phyloP scores from a whole-genome alignment of 2,329 filamentous ascomycete genomes.

The Graphilbum ipis-grandicollis region DNA sequence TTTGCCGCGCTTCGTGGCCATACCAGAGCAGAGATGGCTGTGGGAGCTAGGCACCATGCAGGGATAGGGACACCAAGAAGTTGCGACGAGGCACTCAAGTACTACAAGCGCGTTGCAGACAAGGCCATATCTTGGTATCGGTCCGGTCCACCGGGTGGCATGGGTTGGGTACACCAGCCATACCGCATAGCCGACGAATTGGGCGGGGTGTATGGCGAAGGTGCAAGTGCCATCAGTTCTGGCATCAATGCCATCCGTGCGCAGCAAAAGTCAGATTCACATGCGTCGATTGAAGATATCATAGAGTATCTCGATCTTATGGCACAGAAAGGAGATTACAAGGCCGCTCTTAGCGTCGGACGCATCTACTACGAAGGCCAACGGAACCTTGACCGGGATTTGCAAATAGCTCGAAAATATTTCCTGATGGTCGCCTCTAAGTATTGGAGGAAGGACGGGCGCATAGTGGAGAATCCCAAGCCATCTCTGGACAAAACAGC shows the following conservation, averaged over 20 bases:
- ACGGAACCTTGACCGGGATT: constrained; percentile 54
- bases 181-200: constrained; percentile 80
- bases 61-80: constrained; percentile 75
- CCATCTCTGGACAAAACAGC: constrained; percentile 60
- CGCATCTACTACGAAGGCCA: constrained; percentile 81
- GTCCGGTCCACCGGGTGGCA: constrained; percentile 79
- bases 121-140: constrained; percentile 80
- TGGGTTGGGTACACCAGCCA: constrained; percentile 56
- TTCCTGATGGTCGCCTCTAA: constrained; percentile 64
- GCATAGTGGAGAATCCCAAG: constrained; percentile 50
- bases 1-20: constrained; percentile 78
- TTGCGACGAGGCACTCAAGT: constrained; percentile 69
- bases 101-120: constrained; percentile 87
- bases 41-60: constrained; percentile 69
- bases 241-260: constrained; percentile 65
- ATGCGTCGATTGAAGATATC: constrained; percentile 81
- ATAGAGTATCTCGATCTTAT: constrained; percentile 86
- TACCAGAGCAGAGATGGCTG: constrained; percentile 79
- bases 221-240: constrained; percentile 77
- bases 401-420: constrained; percentile 58
- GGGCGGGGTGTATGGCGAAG: constrained; percentile 88
- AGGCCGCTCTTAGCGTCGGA: constrained; percentile 71
- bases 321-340: constrained; percentile 76
- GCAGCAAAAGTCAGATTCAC: constrained; percentile 57
- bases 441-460: constrained; percentile 72